phyloP scores from a whole-genome alignment of 2,329 filamentous ascomycete species.

The Onygenales sp. region DNA sequence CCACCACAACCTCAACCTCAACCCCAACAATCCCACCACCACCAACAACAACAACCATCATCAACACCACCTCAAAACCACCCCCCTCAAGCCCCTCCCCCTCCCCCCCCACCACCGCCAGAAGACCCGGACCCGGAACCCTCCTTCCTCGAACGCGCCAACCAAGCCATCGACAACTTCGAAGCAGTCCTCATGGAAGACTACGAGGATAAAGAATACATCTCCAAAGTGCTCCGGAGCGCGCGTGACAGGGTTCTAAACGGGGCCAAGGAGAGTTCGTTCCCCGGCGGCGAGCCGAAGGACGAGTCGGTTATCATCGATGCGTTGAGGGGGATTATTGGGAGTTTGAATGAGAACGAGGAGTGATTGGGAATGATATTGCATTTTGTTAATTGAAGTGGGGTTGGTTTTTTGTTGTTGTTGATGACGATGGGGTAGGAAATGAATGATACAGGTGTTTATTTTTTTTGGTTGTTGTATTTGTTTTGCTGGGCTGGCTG shows the following conservation, averaged over 20 bases:
- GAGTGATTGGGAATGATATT: constrained; percentile 1
- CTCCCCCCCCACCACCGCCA: constrained; percentile 2
- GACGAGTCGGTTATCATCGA: constrained; percentile 35
- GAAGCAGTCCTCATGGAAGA: constrained; percentile 36
- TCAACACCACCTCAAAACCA: constrained; percentile 9
- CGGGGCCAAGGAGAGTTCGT: constrained; percentile 31
- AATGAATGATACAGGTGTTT: no score
- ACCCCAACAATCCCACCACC: constrained; percentile 4
- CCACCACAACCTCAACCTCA: constrained; percentile 7
- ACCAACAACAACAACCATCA: constrained; percentile 4
- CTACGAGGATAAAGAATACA: constrained; percentile 37
- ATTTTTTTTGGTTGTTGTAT: no score
- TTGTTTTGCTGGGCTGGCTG: no score
- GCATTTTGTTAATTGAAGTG: not conserved
- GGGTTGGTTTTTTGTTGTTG: not conserved
- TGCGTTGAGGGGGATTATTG: constrained; percentile 30
- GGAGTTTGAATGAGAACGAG: constrained; percentile 30
- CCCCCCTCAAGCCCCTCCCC: constrained; percentile 6
- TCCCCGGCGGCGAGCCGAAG: constrained; percentile 34
- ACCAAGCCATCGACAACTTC: constrained; percentile 36
- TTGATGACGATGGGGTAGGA: no score
- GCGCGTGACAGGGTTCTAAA: constrained; percentile 32
- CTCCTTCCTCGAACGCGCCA: constrained; percentile 31
- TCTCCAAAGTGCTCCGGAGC: constrained; percentile 34
- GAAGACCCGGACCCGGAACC: constrained; percentile 20